A percentile compares a stretch with the other conserved stretches of the same genome.
Evolutionary conservation across 106 monocot species (phyloP).

Genomic region (Dendrobium huoshanense): DNA sequence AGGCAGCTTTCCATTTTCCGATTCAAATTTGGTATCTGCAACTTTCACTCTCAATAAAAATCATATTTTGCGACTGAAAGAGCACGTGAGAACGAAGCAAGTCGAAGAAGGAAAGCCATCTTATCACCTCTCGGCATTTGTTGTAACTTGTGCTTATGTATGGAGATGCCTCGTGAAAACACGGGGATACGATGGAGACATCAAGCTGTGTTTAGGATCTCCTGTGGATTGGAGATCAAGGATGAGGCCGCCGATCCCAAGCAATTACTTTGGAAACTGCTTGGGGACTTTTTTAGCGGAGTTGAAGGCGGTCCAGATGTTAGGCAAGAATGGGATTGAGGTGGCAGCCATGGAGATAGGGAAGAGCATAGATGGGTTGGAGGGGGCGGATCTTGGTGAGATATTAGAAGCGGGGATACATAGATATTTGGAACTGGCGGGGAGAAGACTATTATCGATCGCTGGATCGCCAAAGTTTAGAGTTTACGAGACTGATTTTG

Average conservation of each 20-base stretch:
- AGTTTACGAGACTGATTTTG: slow-evolving; percentile 22
- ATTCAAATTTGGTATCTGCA: background rate
- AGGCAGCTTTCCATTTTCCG: background rate
- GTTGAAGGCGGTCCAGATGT: slow-evolving; percentile 1
- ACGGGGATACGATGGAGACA: background rate
- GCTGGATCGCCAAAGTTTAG: slow-evolving; percentile 15
- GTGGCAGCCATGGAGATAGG: slow-evolving; percentile 5
- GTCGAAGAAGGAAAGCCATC: no score
- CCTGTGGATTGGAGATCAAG: slow-evolving; percentile 13
- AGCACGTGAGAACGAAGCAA: no score
- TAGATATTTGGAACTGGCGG: background rate
- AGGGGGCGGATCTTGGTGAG: background rate
- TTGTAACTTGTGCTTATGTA: slow-evolving; percentile 14
- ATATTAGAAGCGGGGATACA: background rate
- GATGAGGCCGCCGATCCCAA: slow-evolving; percentile 22
- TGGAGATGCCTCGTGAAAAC: slow-evolving; percentile 15
- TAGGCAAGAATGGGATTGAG: background rate
- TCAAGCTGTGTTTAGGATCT: background rate
- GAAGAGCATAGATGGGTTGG: background rate
- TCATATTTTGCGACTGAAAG: background rate
- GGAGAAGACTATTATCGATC: background rate
- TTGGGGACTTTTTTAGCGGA: slow-evolving; percentile 4
- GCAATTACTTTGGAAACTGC: slow-evolving; percentile 35
- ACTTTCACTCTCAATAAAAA: no score
- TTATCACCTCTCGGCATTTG: slow-evolving; percentile 19